phyloP scores from a whole-genome alignment of 805 yeast genomes.

The Candida methanosorbosa region DNA sequence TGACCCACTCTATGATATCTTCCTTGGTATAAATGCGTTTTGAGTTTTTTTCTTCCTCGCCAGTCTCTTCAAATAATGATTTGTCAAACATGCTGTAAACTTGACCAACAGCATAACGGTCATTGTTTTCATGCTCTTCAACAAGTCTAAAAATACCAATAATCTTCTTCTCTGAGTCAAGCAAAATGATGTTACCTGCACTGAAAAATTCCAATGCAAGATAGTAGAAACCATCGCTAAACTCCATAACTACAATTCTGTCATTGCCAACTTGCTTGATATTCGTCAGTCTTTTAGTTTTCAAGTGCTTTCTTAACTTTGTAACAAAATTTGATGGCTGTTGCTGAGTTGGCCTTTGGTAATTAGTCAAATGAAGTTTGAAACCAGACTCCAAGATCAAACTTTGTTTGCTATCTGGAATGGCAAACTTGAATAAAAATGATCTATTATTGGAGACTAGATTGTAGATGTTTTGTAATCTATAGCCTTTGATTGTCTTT shows the following conservation, averaged over 20 bases:
- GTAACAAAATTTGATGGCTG: slow-evolving; percentile 81
- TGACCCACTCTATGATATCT: slow-evolving; percentile 31
- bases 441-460: slow-evolving; percentile 63
- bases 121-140: slow-evolving; percentile 58
- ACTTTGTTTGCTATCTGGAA: slow-evolving; percentile 73
- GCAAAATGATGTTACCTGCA: slow-evolving; percentile 81
- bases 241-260: slow-evolving; percentile 74
- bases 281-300: slow-evolving; percentile 66
- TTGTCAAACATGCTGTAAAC: slow-evolving; percentile 54
- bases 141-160: slow-evolving; percentile 73
- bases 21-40: slow-evolving; percentile 19
- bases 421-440: slow-evolving; percentile 68
- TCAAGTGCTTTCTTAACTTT: slow-evolving; percentile 79
- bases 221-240: slow-evolving; percentile 72
- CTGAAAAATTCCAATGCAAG: slow-evolving; percentile 88
- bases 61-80: slow-evolving; percentile 28
- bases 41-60: slow-evolving; percentile 3
- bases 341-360: slow-evolving; percentile 71
- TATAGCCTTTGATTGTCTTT: slow-evolving; percentile 45
- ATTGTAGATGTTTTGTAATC: slow-evolving; percentile 82
- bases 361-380: slow-evolving; percentile 69
- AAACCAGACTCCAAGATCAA: slow-evolving; percentile 83
- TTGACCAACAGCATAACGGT: slow-evolving; percentile 67
- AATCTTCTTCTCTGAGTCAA: slow-evolving; percentile 63
- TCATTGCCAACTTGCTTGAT: slow-evolving; percentile 72